Conservation (phyloP, 2,329 filamentous ascomycete species). For the Calonectria fujianensis region DNA sequence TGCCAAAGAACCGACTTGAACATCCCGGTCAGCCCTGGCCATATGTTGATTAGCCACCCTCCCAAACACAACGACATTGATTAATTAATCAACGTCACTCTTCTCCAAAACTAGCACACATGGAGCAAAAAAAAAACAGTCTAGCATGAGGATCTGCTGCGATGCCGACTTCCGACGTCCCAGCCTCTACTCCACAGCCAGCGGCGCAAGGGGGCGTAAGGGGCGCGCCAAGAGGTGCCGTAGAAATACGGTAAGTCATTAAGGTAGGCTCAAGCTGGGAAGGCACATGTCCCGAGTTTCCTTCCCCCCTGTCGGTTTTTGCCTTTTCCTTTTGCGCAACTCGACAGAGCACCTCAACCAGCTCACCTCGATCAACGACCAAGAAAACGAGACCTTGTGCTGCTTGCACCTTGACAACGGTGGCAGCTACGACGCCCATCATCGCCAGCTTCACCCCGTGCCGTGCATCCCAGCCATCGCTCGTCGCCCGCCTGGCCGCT, state of each 20-base stretch:
- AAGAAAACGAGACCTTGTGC: not conserved
- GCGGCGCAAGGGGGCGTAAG: constrained; percentile 29
- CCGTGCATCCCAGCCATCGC: not conserved
- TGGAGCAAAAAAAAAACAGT: not conserved
- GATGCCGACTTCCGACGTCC: constrained; percentile 33
- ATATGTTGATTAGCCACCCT: constrained; percentile 7
- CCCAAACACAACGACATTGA: constrained; percentile 1
- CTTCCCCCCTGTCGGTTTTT: constrained; percentile 22
- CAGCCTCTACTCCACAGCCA: constrained; percentile 26
- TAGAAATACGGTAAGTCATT: constrained; percentile 27
- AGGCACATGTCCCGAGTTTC: constrained; percentile 26
- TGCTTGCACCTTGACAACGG: constrained; percentile 7
- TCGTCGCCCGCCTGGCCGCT: not conserved
- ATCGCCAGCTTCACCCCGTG: not conserved
- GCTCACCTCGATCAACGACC: not conserved
- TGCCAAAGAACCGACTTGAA: not conserved
- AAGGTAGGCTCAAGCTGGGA: constrained; percentile 19
- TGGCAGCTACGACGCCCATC: not conserved
- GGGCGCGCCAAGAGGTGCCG: constrained; percentile 27
- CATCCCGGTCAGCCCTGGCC: constrained; percentile 2
- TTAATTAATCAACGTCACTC: constrained; percentile 14
- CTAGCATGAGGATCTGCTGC: constrained; percentile 5
- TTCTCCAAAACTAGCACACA: constrained; percentile 4
- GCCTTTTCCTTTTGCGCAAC: constrained; percentile 20
- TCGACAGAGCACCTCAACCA: not conserved